phyloP scores from a whole-genome alignment of 805 yeast genomes.

The Candida sonorensis region DNA sequence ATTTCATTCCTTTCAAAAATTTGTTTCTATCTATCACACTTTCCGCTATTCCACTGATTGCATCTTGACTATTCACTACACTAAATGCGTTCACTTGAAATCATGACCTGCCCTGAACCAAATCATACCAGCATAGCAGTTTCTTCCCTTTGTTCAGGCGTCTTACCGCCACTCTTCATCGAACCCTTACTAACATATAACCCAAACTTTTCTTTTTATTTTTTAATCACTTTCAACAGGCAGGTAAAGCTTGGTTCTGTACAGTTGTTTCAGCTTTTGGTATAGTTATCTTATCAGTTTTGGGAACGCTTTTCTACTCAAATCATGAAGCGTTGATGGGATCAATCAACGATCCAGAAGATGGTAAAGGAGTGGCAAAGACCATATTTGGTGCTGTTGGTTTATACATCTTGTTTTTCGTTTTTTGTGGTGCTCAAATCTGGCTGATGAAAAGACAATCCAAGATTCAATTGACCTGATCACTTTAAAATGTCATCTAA shows the following conservation, averaged over 20 bases:
- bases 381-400: constrained; percentile 87
- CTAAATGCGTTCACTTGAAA: too few species aligned
- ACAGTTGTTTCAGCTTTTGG: constrained; percentile 91
- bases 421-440: constrained; percentile 88
- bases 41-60: too few species aligned
- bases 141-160: too few species aligned
- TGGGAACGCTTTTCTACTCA: constrained; percentile 73
- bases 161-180: too few species aligned
- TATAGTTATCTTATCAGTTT: constrained; percentile 74
- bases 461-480: constrained; percentile 45
- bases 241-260: constrained; percentile 92
- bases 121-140: too few species aligned
- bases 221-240: constrained; percentile 27
- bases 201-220: too few species aligned
- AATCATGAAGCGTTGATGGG: constrained; percentile 93
- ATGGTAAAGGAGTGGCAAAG: constrained; percentile 88
- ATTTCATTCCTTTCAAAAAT: too few species aligned
- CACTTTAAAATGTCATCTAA: too few species aligned
- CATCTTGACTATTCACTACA: too few species aligned
- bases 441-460: constrained; percentile 54
- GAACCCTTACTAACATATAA: too few species aligned
- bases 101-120: too few species aligned
- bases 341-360: constrained; percentile 81
- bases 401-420: constrained; percentile 71
- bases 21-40: too few species aligned